Conservation (phyloP, 2,329 filamentous ascomycete genomes). For the Pseudocercospora cruenta region DNA sequence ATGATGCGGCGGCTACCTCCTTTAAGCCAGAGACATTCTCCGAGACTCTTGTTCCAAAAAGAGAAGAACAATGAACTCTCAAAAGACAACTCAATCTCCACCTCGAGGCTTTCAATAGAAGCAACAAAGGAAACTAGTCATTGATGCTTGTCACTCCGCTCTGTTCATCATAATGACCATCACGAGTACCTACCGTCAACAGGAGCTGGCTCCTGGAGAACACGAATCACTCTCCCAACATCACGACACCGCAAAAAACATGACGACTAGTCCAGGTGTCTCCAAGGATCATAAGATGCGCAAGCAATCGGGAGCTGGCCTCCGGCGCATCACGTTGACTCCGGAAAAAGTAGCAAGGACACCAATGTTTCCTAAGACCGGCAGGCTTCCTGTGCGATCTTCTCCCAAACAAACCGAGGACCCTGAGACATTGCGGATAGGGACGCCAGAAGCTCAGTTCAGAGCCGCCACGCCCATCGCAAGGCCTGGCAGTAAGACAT, state of each 20-base stretch:
- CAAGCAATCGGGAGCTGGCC: conserved; percentile 5
- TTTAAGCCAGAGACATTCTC: not conserved
- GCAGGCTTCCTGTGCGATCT: conserved; percentile 1
- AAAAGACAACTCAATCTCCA: not conserved
- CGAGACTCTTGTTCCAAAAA: conserved; percentile 3
- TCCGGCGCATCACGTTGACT: not conserved
- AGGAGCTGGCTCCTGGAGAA: not conserved
- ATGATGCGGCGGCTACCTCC: not conserved
- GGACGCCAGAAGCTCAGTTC: conserved; percentile 2
- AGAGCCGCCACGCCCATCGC: not conserved
- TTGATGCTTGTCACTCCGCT: not conserved
- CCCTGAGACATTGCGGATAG: conserved; percentile 1
- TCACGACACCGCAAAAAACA: not conserved
- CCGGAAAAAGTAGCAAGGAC: not conserved
- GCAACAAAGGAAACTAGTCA: not conserved
- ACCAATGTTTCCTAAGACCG: not conserved
- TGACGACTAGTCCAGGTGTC: not conserved
- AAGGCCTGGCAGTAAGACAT: not conserved
- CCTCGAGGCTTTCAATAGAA: not conserved
- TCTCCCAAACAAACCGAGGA: not conserved
- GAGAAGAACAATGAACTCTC: conserved; percentile 2
- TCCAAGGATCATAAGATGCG: not conserved
- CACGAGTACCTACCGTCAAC: not conserved
- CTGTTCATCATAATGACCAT: not conserved
- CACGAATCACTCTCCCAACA: not conserved